phyloP scores from a whole-genome alignment of 495 filamentous ascomycete species.

The Podospora sp. region DNA sequence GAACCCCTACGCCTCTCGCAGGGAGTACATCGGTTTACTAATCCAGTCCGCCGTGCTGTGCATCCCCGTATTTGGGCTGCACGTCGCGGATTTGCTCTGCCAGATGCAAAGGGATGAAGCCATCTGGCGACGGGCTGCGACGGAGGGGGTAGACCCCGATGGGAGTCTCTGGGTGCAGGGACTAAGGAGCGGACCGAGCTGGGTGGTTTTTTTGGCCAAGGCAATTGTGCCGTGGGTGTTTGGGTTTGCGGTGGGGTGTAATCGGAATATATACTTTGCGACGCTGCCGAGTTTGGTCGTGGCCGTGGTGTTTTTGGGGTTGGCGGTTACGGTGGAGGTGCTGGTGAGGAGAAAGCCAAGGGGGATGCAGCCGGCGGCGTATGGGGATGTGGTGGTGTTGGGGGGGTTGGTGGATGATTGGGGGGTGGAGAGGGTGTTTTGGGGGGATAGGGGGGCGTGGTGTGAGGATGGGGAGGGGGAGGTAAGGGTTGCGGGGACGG shows the following conservation, averaged over 20 bases:
- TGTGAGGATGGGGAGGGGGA: neutral
- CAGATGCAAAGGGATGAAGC: neutral
- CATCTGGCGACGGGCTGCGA: conserved; percentile 9
- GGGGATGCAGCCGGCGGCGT: conserved; percentile 9
- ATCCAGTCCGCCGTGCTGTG: conserved; percentile 6
- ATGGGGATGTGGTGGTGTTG: conserved; percentile 10
- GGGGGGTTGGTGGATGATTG: conserved; percentile 15
- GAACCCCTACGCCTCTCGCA: neutral
- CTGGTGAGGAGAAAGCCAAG: conserved; percentile 2
- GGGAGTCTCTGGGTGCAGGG: neutral
- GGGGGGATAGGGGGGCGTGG: conserved; percentile 16
- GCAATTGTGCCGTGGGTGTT: conserved; percentile 15
- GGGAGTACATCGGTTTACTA: conserved; percentile 4
- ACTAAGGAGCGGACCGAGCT: neutral
- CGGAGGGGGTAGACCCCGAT: neutral
- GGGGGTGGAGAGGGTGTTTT: conserved; percentile 9
- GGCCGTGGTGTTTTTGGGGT: conserved; percentile 1
- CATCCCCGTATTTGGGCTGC: conserved; percentile 3
- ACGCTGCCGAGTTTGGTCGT: neutral
- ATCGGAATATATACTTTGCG: neutral
- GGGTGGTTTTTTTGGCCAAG: conserved; percentile 7
- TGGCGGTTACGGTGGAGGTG: conserved; percentile 3
- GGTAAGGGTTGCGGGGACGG: conserved; percentile 11
- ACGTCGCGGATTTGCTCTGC: neutral
- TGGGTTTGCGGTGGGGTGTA: conserved; percentile 5